A percentile compares a stretch with the other conserved stretches of the same genome.
Conservation (phyloP, 2,329 filamentous ascomycete species). For the Dichotomopilus funicola region DNA sequence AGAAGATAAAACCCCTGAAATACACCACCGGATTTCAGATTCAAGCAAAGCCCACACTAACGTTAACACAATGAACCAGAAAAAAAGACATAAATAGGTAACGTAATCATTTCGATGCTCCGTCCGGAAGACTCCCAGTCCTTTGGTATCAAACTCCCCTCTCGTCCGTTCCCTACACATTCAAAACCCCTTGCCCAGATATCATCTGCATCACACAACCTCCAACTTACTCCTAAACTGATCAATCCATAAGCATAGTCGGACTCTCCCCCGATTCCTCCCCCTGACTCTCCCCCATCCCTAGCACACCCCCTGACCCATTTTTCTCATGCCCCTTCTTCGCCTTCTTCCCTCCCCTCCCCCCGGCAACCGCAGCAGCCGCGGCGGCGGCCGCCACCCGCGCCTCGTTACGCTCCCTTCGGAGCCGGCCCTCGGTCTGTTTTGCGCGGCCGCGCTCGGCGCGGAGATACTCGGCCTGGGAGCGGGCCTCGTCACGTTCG, state of each 20-base stretch:
- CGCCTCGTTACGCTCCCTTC: constrained; percentile 20
- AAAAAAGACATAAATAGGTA: not conserved
- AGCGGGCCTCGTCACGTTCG: constrained; percentile 20
- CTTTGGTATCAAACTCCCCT: not conserved
- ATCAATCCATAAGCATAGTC: constrained; percentile 2
- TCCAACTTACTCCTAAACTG: not conserved
- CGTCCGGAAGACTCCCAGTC: not conserved
- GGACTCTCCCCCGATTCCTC: constrained; percentile 11
- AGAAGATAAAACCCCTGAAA: too few relatives aligned
- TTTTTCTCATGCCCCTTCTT: not conserved
- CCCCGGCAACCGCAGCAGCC: not conserved
- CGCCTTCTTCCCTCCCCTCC: not conserved
- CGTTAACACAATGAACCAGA: not conserved
- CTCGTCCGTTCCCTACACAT: not conserved
- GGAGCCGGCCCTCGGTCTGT: constrained; percentile 13
- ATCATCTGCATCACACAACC: not conserved
- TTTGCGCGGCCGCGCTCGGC: constrained; percentile 10
- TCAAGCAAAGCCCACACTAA: not conserved
- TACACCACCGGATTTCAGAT: too few relatives aligned
- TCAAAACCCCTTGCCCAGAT: too few relatives aligned
- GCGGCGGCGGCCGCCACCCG: constrained; percentile 3
- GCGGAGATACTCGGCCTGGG: constrained; percentile 13
- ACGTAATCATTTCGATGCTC: not conserved
- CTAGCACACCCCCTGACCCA: not conserved
- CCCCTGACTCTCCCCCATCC: constrained; percentile 5